Base-by-base conservation (phyloP, 1,284 basidiomycete genomes). In the Ceratobasidium sp. region DNA sequence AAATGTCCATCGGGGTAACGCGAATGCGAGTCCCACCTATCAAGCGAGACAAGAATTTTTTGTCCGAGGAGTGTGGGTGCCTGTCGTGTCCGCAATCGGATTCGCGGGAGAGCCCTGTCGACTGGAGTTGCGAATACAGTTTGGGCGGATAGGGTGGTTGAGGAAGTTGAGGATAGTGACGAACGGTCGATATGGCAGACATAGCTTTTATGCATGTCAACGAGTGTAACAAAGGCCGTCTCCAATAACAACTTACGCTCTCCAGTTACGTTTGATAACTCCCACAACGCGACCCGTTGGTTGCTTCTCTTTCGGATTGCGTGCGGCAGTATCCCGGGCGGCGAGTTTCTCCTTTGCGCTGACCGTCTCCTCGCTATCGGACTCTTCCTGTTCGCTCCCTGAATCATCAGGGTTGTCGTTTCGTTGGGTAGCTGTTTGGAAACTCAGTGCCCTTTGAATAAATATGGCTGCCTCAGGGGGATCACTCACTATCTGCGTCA, bases 1-100 rank as follows among this genome's bases (percentile, higher is more conserved):
- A 99, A 96, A 78, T 99, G 97, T 0, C 97, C 97, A 74, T 98
- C 96, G 0, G 97, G 97, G 76, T 98, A 98, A 27, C 94, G 87
- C 1, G 92, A 95, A 35, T 87, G 87, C 29, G 83, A 79, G 34
- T 93, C 88, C 97, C 97, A 99, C 50, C 88, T 83, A 77, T 99
- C 97, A 75, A 99, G 94, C 0, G 93, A 91, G 47, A 99, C 93
- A 20, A 99, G 86, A 73, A 99, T 96, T 80, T 99, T 99, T 78
- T 99, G 96, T 31, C 90, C 89, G 20, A 98, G 79, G 10, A 99
- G 86, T 0, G 86, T 80, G 0, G 94, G 91, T 0, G 95, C 96
- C 81, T 99, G 97, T 3, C 97, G 89, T 0, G 96, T 99, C 34
- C 95, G 89, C 54, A 99, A 83, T 27, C 96, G 89, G 74, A 99